phyloP scores from a whole-genome alignment of 2,329 filamentous ascomycete genomes.

The Calonectria hawksworthii region DNA sequence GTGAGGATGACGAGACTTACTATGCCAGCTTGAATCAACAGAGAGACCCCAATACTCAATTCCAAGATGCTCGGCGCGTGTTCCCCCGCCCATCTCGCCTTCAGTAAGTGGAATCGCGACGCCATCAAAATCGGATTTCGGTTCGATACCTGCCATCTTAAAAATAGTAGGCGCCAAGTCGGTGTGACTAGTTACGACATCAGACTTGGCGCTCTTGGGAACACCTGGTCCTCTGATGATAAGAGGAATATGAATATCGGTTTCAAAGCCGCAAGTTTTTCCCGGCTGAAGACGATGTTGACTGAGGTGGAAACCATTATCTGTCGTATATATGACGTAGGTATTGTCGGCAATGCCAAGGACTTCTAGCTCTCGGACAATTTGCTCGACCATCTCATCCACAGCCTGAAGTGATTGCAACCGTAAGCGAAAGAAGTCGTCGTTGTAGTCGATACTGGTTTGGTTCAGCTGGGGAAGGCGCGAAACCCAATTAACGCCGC shows the following conservation, averaged over 20 bases:
- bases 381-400: constrained; percentile 59
- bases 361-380: constrained; percentile 52
- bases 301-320: constrained; percentile 68
- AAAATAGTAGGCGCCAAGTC: background rate
- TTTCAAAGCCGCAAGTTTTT: constrained; percentile 65
- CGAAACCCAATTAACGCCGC: constrained; percentile 60
- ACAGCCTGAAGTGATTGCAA: constrained; percentile 60
- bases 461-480: constrained; percentile 52
- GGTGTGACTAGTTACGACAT: background rate
- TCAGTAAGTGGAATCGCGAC: background rate
- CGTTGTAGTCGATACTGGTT: constrained; percentile 51
- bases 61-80: background rate
- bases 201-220: background rate
- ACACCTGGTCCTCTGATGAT: constrained; percentile 65
- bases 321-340: constrained; percentile 66
- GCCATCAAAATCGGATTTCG: background rate
- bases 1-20: background rate
- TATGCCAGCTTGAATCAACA: background rate
- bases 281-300: constrained; percentile 67
- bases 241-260: constrained; percentile 66
- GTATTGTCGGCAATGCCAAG: constrained; percentile 56
- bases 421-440: constrained; percentile 57
- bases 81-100: too few relatives aligned
- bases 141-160: background rate
- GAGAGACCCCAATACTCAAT: background rate